Percentiles rank a stretch among this genome's conserved stretches.
phyloP scores from a whole-genome alignment of 2,329 filamentous ascomycete genomes.

The Epichloe gansuensis region DNA sequence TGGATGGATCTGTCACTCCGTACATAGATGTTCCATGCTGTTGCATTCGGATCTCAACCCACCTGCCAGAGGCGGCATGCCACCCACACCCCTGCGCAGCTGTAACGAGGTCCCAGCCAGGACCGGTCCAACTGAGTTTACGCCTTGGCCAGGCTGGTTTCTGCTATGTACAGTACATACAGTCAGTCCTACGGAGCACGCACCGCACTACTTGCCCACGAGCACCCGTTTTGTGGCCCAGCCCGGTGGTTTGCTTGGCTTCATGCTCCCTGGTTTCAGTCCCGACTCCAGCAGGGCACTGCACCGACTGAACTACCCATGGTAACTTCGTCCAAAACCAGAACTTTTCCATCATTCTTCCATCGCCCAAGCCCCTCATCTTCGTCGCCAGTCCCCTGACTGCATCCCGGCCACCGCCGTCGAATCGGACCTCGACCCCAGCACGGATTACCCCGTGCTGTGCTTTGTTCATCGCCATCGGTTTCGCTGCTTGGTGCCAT shows the following conservation, averaged over 20 bases:
- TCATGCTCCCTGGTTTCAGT: background rate
- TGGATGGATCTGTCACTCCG: no score
- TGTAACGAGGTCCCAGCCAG: background rate
- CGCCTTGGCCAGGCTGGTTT: background rate
- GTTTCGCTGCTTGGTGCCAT: background rate
- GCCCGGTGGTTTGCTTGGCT: background rate
- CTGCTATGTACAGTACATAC: no score
- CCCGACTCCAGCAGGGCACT: background rate
- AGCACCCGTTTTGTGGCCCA: background rate
- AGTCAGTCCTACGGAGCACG: background rate
- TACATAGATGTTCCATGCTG: no score
- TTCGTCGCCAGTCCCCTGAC: background rate
- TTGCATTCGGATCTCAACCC: background rate
- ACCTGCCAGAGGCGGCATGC: background rate
- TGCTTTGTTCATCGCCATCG: background rate
- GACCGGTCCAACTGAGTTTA: background rate
- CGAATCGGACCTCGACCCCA: background rate
- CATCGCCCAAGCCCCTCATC: constrained; percentile 2
- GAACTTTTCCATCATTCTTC: background rate
- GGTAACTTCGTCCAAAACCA: background rate
- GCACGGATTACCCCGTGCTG: background rate
- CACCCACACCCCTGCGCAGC: constrained; percentile 1
- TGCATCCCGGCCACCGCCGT: constrained; percentile 1
- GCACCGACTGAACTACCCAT: background rate
- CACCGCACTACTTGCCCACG: background rate